A percentile compares a stretch with the other conserved stretches of the same genome.
These are phyloP conservation scores for Tulasnella calospora DNA, from an alignment of 768 basidiomycete species.

Conservation along the genomic window DNA sequence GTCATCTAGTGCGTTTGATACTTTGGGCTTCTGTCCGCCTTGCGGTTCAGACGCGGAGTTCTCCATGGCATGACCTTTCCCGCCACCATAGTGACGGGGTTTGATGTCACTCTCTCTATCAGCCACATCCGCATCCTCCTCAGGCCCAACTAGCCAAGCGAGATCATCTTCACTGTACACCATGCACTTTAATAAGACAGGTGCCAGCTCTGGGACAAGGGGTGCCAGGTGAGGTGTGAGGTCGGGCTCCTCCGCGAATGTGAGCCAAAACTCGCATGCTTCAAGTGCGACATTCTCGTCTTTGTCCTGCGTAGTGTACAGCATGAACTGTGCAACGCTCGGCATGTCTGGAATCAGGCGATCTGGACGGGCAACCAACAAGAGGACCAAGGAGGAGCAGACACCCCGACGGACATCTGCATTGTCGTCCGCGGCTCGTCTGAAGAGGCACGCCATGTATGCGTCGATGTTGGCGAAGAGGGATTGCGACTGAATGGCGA, in stretches of 20 bases:
- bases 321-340: slow-evolving; percentile 97
- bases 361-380: slow-evolving; percentile 88
- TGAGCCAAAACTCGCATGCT: slow-evolving; percentile 99
- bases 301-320: slow-evolving; percentile 96
- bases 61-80: slow-evolving; percentile 79
- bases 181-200: slow-evolving; percentile 96
- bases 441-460: slow-evolving; percentile 91
- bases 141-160: slow-evolving; percentile 88
- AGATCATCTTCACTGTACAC: slow-evolving; percentile 93
- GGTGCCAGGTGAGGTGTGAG: slow-evolving; percentile 79
- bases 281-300: slow-evolving; percentile 95
- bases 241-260: slow-evolving; percentile 93
- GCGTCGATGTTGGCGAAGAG: slow-evolving; percentile 87
- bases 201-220: slow-evolving; percentile 84
- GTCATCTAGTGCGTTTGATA: slow-evolving; percentile 47
- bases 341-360: slow-evolving; percentile 94
- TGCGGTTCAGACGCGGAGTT: slow-evolving; percentile 28
- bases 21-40: slow-evolving; percentile 23
- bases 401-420: slow-evolving; percentile 92
- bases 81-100: slow-evolving; percentile 77
- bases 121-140: slow-evolving; percentile 73
- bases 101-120: slow-evolving; percentile 96
- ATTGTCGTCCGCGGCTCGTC: slow-evolving; percentile 89
- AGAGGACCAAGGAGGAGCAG: slow-evolving; percentile 89
- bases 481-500: slow-evolving; percentile 79